A percentile compares a stretch with the other conserved stretches of the same genome.
phyloP scores from a whole-genome alignment of 2,329 filamentous ascomycete genomes.

The Alternaria dauci region DNA sequence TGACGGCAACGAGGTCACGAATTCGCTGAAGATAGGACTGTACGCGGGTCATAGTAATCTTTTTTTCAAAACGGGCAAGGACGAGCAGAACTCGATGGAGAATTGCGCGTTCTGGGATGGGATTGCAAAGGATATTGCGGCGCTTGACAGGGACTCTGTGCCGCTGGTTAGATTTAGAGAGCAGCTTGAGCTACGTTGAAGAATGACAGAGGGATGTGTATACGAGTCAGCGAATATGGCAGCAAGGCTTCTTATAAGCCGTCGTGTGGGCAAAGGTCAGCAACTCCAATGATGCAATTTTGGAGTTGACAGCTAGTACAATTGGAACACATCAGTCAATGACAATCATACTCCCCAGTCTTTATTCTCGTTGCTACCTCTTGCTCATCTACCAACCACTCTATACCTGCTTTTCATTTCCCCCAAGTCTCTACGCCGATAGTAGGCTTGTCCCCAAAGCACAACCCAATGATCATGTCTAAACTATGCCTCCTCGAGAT shows the following conservation, averaged over 20 bases:
- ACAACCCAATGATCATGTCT: no score
- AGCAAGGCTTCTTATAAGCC: not conserved
- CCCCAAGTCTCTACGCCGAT: rapidly evolving
- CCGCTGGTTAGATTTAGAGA: not conserved
- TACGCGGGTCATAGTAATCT: rapidly evolving
- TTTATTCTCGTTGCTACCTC: no score
- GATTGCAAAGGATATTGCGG: not conserved
- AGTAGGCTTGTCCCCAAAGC: not conserved
- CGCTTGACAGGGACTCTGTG: not conserved
- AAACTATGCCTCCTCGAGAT: no score
- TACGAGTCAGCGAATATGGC: not conserved
- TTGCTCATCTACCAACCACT: no score
- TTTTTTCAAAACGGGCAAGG: not conserved
- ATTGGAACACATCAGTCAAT: no score
- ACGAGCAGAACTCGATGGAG: not conserved
- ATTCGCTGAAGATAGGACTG: not conserved
- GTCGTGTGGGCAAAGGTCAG: not conserved
- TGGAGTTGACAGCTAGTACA: no score
- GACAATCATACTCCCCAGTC: no score
- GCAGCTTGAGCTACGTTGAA: not conserved
- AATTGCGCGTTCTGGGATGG: not conserved
- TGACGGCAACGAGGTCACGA: not conserved
- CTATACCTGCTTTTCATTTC: no score
- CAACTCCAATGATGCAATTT: no score
- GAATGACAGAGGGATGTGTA: not conserved